Base-by-base conservation (phyloP, 768 basidiomycete species). In the Dictyophora rubrovolvata region DNA sequence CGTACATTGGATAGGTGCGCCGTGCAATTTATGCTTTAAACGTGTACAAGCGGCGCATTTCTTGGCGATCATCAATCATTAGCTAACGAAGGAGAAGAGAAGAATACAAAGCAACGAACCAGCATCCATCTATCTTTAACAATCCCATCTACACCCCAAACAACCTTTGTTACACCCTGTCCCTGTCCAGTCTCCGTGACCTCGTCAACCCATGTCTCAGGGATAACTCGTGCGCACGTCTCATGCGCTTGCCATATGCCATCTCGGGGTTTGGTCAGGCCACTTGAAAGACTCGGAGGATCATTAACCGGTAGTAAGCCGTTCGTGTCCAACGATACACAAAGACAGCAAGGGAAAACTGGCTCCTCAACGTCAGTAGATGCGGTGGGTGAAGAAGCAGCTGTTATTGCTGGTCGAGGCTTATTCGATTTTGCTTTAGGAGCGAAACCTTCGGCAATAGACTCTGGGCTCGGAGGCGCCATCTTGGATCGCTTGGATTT, bases 71-170 rank as follows among this genome's bases (percentile, higher is more conserved):
- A 14, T 12, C 23, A 23, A 47, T 2, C 18, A 23, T 36, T 34
- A 62, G 53, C 8, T 11, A 33, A 54, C 2, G 16, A 6, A 20
- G 14, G 52, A 54, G 51, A 42, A 34, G 10, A 20, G 37, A 22
- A 54, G 9, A 53, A 36, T 18, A 55, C 7, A 48, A 49, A n/a
- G 34, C 55, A 6, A 74, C 85, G 56, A 66, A 95, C 94, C 74
- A 98, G 67, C 67, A 85, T 86, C 96, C 96, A 99, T 28, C 96
- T 75, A 69, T 89, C 94, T 68, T 85, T 91, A 11, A 89, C 88
- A 63, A 99, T 90, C 8, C 79, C 83, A 66, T 92, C 88, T 21
- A 90, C 89, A 2, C 95, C 94, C 65, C 86, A 86, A 0, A 96
- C 86, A 59, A 80, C 77, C 64, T 69, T 78, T 77, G 77, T 64